These are phyloP conservation scores for Collariella sp. DNA, from an alignment of 495 filamentous ascomycete genomes.

Conservation along the genomic window DNA sequence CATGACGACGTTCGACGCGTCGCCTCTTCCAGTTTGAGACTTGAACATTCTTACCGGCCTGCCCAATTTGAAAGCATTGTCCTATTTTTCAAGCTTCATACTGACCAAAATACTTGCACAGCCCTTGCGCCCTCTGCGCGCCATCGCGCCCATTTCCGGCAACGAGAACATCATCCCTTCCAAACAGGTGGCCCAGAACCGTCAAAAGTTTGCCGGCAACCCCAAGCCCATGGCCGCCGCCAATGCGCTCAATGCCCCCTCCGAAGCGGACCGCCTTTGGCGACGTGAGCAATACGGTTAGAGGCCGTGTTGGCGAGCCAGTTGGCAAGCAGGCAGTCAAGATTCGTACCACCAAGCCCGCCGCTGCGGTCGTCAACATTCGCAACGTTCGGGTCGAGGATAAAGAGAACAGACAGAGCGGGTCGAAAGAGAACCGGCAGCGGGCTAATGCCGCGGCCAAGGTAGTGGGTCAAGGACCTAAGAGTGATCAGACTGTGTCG, in stretches of 20 bases:
- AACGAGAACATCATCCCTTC: constrained; percentile 65
- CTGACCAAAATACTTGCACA: constrained; percentile 29
- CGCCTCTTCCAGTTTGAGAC: too few species aligned
- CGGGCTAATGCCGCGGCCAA: constrained; percentile 5
- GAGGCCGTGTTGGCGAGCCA: constrained; percentile 39
- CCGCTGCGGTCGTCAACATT: constrained; percentile 23
- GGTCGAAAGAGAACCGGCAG: background rate
- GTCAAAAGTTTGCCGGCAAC: constrained; percentile 71
- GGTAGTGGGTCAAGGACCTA: constrained; percentile 5
- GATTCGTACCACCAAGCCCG: constrained; percentile 17
- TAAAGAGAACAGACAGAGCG: constrained; percentile 29
- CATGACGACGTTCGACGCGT: constrained; percentile 10
- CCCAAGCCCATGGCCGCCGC: constrained; percentile 48
- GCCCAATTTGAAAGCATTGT: too few species aligned
- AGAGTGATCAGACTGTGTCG: constrained; percentile 2
- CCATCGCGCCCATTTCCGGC: constrained; percentile 44
- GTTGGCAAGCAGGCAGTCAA: constrained; percentile 36
- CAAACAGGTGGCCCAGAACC: constrained; percentile 61
- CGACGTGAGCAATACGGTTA: constrained; percentile 68
- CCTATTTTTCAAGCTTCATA: background rate
- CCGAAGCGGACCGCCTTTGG: constrained; percentile 70
- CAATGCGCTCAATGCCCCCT: constrained; percentile 54
- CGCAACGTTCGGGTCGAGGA: constrained; percentile 44
- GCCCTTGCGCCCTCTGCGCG: constrained; percentile 63
- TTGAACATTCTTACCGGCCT: too few species aligned